Evolutionary conservation across 768 basidiomycete genomes (phyloP).

Genomic region (Floccularia luteovirens): DNA sequence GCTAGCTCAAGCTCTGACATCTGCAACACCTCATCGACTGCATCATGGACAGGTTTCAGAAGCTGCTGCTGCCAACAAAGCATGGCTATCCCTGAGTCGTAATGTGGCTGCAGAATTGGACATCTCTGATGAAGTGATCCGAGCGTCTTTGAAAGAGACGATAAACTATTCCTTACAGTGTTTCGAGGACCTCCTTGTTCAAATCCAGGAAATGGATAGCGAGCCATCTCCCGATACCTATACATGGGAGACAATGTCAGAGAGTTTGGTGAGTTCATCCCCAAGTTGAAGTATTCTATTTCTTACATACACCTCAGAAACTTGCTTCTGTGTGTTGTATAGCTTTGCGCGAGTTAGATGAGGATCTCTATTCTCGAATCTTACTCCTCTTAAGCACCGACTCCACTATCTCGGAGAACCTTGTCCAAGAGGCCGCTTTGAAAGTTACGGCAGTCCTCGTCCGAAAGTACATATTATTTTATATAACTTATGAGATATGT

Average conservation of each 20-base stretch:
- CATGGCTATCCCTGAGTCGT: conserved; percentile 66
- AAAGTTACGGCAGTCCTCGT: conserved; percentile 82
- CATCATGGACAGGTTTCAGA: conserved; percentile 35
- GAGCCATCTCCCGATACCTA: conserved; percentile 83
- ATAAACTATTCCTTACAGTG: conserved; percentile 63
- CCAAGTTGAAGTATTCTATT: neutral
- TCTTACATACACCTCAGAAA: conserved; percentile 47
- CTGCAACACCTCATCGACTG: conserved; percentile 25
- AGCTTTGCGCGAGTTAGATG: conserved; percentile 60
- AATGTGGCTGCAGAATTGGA: conserved; percentile 37
- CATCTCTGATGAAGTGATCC: conserved; percentile 25
- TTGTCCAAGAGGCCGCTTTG: conserved; percentile 86
- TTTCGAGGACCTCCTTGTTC: conserved; percentile 68
- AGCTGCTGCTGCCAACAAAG: conserved; percentile 78
- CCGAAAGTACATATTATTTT: conserved; percentile 48
- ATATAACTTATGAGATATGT: neutral
- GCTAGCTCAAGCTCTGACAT: conserved; percentile 65
- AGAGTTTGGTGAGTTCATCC: conserved; percentile 60
- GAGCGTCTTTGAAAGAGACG: conserved; percentile 35
- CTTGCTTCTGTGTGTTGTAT: conserved; percentile 76
- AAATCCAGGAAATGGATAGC: conserved; percentile 77
- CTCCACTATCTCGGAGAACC: conserved; percentile 73
- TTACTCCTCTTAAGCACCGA: conserved; percentile 73
- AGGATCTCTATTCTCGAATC: conserved; percentile 60
- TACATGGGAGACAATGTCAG: conserved; percentile 89